Evolutionary conservation across 768 basidiomycete species (phyloP).

Genomic region (Termitomyces sp.): DNA sequence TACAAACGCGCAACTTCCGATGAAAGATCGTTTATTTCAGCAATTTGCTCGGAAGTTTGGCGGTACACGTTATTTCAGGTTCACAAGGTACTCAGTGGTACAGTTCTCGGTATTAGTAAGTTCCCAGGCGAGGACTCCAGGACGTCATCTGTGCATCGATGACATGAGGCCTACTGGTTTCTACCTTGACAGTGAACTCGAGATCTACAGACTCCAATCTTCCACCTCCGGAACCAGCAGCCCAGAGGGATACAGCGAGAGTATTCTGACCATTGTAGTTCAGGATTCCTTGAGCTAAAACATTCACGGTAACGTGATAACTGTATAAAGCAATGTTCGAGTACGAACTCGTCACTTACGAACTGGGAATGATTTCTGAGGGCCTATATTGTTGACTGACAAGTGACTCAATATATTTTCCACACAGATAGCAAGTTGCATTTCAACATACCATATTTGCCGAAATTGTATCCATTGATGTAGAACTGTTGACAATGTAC

Average conservation of each 20-base stretch:
- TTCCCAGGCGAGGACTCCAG: constrained; percentile 26
- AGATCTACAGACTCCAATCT: constrained; percentile 33
- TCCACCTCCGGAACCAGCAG: constrained; percentile 32
- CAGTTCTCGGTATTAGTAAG: constrained; percentile 18
- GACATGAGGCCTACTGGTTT: constrained; percentile 28
- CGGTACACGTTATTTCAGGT: neutral
- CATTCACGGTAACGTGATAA: too few species aligned
- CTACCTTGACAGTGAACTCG: constrained; percentile 29
- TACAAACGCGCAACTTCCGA: neutral
- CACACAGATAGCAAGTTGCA: neutral
- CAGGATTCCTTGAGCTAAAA: constrained; percentile 41
- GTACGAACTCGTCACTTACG: constrained; percentile 24
- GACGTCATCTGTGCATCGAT: constrained; percentile 27
- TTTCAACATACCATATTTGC: constrained; percentile 31
- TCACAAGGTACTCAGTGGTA: neutral
- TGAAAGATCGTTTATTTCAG: neutral
- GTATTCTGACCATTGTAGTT: constrained; percentile 43
- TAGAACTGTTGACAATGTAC: constrained; percentile 22
- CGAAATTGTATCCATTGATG: constrained; percentile 40
- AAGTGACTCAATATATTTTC: neutral
- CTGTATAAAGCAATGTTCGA: neutral
- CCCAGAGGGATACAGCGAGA: constrained; percentile 44
- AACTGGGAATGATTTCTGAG: constrained; percentile 35
- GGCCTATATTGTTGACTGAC: constrained; percentile 37
- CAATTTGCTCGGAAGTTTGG: neutral